Percentiles rank a stretch among this genome's conserved stretches.
phyloP scores from a whole-genome alignment of 352 stramenopile genomes.

The Globisporangium emineosum region DNA sequence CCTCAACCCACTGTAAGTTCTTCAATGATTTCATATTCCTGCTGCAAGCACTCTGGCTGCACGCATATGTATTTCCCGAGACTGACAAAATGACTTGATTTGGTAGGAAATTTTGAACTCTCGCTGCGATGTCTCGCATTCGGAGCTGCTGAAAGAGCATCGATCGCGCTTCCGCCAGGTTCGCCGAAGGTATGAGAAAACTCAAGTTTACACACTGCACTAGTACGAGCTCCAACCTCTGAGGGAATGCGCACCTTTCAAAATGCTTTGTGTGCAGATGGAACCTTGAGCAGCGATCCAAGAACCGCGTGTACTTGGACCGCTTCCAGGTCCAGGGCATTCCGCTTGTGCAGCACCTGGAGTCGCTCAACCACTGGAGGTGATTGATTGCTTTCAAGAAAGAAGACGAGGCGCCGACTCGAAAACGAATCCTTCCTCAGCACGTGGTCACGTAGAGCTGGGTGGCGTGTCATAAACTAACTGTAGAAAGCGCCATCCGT shows the following conservation, averaged over 20 bases:
- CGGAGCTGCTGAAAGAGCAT: constrained; percentile 65
- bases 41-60: background rate
- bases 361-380: constrained; percentile 35
- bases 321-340: constrained; percentile 65
- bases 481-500: too few species aligned
- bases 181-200: constrained; percentile 36
- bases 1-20: constrained; percentile 2
- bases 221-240: background rate
- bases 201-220: background rate
- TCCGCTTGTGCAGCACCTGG: constrained; percentile 59
- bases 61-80: background rate
- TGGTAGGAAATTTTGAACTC: constrained; percentile 68
- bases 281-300: constrained; percentile 45
- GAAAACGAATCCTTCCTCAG: too few species aligned
- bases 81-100: background rate
- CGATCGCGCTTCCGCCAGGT: constrained; percentile 53
- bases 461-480: background rate
- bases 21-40: background rate
- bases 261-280: constrained; percentile 30
- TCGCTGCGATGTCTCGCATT: constrained; percentile 50
- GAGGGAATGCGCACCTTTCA: background rate
- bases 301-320: constrained; percentile 49
- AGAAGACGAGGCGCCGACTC: background rate
- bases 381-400: constrained; percentile 17
- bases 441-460: background rate